Percentiles rank a stretch among this genome's conserved stretches.
phyloP scores from a whole-genome alignment of 1,139 yeast genomes.

The Candida mesenterica region DNA sequence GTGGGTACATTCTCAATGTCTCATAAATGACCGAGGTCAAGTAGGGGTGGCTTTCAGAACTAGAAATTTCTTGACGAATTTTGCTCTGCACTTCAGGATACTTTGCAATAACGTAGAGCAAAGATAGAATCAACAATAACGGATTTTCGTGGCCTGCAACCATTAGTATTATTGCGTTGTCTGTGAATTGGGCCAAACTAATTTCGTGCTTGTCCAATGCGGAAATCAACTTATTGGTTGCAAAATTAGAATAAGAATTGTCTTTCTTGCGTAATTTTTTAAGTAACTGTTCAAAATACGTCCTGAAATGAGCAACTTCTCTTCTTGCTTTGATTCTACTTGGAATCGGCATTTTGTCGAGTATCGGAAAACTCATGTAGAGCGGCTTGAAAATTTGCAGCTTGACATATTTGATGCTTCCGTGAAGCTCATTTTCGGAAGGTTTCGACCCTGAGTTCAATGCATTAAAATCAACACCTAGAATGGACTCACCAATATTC shows the following conservation, averaged over 20 bases:
- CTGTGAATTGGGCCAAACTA: constrained; percentile 48
- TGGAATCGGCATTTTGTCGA: constrained; percentile 52
- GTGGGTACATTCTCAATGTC: constrained; percentile 54
- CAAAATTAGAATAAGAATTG: constrained; percentile 18
- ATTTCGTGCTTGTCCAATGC: constrained; percentile 38
- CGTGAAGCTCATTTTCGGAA: constrained; percentile 34
- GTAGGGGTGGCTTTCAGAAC: constrained; percentile 15
- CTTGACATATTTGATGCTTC: constrained; percentile 43
- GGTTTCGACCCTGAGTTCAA: constrained; percentile 13
- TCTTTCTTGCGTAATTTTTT: constrained; percentile 17
- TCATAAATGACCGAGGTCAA: constrained; percentile 44
- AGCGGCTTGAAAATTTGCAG: constrained; percentile 56
- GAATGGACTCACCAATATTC: constrained; percentile 48
- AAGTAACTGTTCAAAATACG: constrained; percentile 27
- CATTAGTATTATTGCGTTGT: constrained; percentile 56
- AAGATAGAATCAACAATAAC: constrained; percentile 48
- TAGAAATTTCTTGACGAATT: constrained; percentile 29
- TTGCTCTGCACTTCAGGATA: constrained; percentile 31
- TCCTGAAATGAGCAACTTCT: constrained; percentile 45
- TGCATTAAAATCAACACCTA: constrained; percentile 48
- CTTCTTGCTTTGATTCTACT: constrained; percentile 44
- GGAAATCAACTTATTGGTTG: constrained; percentile 32
- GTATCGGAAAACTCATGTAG: constrained; percentile 52
- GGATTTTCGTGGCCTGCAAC: constrained; percentile 70
- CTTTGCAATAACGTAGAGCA: constrained; percentile 49